Evolutionary conservation across 371 early-diverging fungal genomes (phyloP), one percentile per base, ranked within the genome.

Genomic region (Dinochytrium kinnereticum): DNA sequence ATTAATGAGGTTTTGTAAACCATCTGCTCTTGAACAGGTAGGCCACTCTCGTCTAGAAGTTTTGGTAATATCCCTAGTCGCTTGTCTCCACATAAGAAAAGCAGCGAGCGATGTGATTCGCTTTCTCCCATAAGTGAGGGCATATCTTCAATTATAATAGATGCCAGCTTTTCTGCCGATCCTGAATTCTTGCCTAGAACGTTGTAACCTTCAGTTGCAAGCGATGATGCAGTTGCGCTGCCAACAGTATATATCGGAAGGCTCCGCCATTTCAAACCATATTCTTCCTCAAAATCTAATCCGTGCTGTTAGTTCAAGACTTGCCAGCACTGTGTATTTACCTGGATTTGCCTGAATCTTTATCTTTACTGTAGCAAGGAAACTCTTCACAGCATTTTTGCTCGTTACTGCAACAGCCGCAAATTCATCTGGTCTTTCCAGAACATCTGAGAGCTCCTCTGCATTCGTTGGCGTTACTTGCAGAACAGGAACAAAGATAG

Each of bases 71-170:
- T 76, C 67, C 86, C 84, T 2, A 87, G 79, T 33, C 85, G 78
- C 72, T 90, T 90, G 51, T 88, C 89, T 0, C 90, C 90, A 1
- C 85, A 83, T 28, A 90, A 74, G 67, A 90, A 88, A 21, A 90
- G 66, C 7, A 85, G 39, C 30, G 34, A 24, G 34, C 13, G 28
- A 28, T n/a, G 30, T n/a, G 39, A 55, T n/a, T 5, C 1, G 15
- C 24, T 49, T 19, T 1, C 19, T 44, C 37, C 33, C 28, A 49
- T 0, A 21, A 19, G 40, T 13, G n/a, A 40, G 7, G 24, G 2
- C 40, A 28, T 37, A 13, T 69, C 24, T 17, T 64, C 21, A 0
- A 82, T 51, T 13, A 90, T 78, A 10, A 73, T 33, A 13, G 73
- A 64, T 13, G 82, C 79, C 1, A 90, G 78, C 26, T 68, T 79